Conservation (phyloP, 305 asterid species). For the Plantago coronopus region DNA sequence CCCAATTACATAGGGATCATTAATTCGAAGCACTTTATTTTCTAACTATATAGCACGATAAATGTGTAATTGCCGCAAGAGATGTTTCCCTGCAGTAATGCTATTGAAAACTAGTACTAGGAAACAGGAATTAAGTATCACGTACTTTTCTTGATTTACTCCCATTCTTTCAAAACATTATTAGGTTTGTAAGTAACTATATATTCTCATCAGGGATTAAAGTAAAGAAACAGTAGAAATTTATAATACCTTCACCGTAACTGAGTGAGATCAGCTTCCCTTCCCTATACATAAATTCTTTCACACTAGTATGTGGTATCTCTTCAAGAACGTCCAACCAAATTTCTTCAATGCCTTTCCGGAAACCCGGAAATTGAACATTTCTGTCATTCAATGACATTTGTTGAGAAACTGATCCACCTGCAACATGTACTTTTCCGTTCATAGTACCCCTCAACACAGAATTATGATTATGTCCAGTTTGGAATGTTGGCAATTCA, state of each 20-base stretch:
- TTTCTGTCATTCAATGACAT: slow-evolving; percentile 33
- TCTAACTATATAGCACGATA: too few species aligned
- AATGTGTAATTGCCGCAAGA: too few species aligned
- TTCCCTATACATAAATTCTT: slow-evolving; percentile 75
- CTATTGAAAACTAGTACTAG: too few species aligned
- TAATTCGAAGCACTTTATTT: not conserved
- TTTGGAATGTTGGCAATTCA: slow-evolving; percentile 39
- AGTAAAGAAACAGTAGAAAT: slow-evolving; percentile 9
- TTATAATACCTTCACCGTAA: slow-evolving; percentile 74
- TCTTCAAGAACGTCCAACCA: slow-evolving; percentile 83
- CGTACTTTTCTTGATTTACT: too few species aligned
- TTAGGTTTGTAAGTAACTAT: too few species aligned
- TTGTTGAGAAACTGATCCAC: slow-evolving; percentile 34
- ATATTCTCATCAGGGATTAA: not conserved
- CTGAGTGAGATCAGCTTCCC: slow-evolving; percentile 79
- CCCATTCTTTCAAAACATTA: too few species aligned
- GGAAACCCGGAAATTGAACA: slow-evolving; percentile 33
- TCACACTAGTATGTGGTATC: slow-evolving; percentile 54
- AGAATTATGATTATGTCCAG: slow-evolving; percentile 38
- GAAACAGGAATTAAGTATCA: too few species aligned
- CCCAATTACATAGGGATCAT: not conserved
- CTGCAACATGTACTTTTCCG: slow-evolving; percentile 29
- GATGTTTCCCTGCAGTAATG: too few species aligned
- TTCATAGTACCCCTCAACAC: slow-evolving; percentile 35
- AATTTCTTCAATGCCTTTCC: slow-evolving; percentile 50